Percentiles rank a stretch among this genome's conserved stretches.
phyloP scores from a whole-genome alignment of 2,329 filamentous ascomycete genomes.

The Epichloe scottii region DNA sequence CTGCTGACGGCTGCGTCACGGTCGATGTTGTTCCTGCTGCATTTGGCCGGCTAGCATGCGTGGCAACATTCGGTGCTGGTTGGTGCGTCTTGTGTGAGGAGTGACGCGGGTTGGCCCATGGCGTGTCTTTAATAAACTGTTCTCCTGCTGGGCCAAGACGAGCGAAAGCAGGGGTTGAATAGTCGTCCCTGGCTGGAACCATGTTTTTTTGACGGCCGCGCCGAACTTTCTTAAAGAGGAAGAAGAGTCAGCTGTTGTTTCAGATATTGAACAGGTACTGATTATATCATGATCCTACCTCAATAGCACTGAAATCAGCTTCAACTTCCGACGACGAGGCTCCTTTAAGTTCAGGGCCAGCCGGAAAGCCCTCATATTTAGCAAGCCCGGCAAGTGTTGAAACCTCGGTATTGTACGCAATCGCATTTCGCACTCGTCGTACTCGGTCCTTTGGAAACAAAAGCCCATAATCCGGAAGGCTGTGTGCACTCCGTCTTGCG shows the following conservation, averaged over 20 bases:
- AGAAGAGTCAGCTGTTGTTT: slow-evolving; percentile 9
- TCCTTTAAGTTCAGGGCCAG: slow-evolving; percentile 71
- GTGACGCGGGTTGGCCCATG: slow-evolving; percentile 85
- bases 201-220: slow-evolving; percentile 25
- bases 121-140: slow-evolving; percentile 77
- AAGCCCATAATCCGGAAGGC: slow-evolving; percentile 69
- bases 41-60: slow-evolving; percentile 8
- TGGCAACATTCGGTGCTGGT: slow-evolving; percentile 17
- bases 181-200: slow-evolving; percentile 32
- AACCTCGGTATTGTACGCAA: slow-evolving; percentile 90
- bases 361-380: slow-evolving; percentile 92
- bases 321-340: slow-evolving; percentile 65
- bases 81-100: slow-evolving; percentile 47
- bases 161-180: slow-evolving; percentile 33
- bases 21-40: background rate
- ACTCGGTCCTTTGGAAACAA: slow-evolving; percentile 65
- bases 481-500: slow-evolving; percentile 69
- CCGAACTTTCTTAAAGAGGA: slow-evolving; percentile 19
- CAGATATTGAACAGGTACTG: background rate
- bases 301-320: slow-evolving; percentile 80
- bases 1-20: slow-evolving; percentile 8
- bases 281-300: slow-evolving; percentile 36
- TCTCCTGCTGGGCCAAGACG: slow-evolving; percentile 59
- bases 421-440: slow-evolving; percentile 71
- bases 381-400: slow-evolving; percentile 81